Evolutionary conservation across 2,329 filamentous ascomycete genomes (phyloP).

Genomic region (Didymella lethalis): DNA sequence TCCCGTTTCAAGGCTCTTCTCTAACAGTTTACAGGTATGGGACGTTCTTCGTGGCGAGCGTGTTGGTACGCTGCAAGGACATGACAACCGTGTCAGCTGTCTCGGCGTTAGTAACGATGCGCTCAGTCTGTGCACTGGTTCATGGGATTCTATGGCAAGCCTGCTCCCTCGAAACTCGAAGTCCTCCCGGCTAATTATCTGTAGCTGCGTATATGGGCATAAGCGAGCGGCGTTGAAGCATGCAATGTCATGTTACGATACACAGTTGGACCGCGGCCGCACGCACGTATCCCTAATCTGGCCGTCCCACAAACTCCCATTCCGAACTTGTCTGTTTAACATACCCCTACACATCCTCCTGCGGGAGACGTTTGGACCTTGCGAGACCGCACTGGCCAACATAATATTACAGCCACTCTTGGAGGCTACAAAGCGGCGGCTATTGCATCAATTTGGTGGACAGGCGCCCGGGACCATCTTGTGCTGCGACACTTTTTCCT

Average conservation of each 20-base stretch:
- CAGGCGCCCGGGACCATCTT: constrained; percentile 45
- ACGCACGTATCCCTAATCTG: constrained; percentile 37
- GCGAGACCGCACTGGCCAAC: constrained; percentile 36
- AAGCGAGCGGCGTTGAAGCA: constrained; percentile 34
- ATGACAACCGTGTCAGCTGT: constrained; percentile 99
- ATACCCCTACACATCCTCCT: constrained; percentile 38
- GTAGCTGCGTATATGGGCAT: constrained; percentile 63
- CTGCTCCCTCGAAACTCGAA: constrained; percentile 6
- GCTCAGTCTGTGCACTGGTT: constrained; percentile 98
- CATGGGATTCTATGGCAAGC: constrained; percentile 98
- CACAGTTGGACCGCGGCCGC: constrained; percentile 42
- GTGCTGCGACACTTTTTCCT: constrained; percentile 35
- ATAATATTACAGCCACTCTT: constrained; percentile 45
- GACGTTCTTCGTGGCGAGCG: constrained; percentile 96
- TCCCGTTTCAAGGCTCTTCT: not conserved
- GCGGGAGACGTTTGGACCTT: constrained; percentile 33
- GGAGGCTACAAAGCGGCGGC: constrained; percentile 36
- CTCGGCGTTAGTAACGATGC: constrained; percentile 98
- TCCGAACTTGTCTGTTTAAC: constrained; percentile 35
- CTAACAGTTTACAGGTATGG: constrained; percentile 77
- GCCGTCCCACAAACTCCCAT: constrained; percentile 25
- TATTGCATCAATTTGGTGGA: constrained; percentile 38
- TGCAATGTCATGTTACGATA: constrained; percentile 45
- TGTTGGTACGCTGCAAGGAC: constrained; percentile 93
- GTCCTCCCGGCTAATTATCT: constrained; percentile 33